Conservation (phyloP, 305 asterid genomes). For the Petunia hybrid region DNA sequence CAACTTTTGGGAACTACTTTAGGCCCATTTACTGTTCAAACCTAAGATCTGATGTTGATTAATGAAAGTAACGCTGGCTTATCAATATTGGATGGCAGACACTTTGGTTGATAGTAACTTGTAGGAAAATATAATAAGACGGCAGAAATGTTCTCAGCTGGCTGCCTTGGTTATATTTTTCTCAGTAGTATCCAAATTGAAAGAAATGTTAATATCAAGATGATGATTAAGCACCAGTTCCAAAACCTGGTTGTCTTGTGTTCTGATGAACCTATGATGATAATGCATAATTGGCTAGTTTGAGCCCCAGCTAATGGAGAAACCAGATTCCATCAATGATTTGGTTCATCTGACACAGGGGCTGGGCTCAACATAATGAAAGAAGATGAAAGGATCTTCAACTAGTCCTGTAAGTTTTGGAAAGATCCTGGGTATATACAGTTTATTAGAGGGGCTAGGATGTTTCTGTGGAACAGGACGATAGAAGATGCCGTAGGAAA, state of each 20-base stretch:
- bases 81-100: neutral
- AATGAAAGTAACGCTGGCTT: neutral
- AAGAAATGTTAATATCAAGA: conserved; percentile 21
- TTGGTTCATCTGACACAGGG: conserved; percentile 7
- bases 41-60: conserved; percentile 7
- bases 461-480: neutral
- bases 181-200: neutral
- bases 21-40: neutral
- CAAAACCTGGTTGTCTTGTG: neutral
- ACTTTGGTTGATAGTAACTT: neutral
- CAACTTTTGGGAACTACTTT: neutral
- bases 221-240: neutral
- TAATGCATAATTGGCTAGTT: neutral
- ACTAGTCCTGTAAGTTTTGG: neutral
- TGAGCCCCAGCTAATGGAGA: neutral
- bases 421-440: neutral
- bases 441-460: neutral
- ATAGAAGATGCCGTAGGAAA: neutral
- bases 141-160: neutral
- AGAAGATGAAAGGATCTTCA: neutral
- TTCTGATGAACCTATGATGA: neutral
- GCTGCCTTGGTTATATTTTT: neutral
- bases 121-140: neutral
- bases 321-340: neutral
- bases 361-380: neutral